A percentile compares a stretch with the other conserved stretches of the same genome.
These are phyloP conservation scores for Xylaria longipes DNA, from an alignment of 495 filamentous ascomycete genomes.

Conservation along the genomic window DNA sequence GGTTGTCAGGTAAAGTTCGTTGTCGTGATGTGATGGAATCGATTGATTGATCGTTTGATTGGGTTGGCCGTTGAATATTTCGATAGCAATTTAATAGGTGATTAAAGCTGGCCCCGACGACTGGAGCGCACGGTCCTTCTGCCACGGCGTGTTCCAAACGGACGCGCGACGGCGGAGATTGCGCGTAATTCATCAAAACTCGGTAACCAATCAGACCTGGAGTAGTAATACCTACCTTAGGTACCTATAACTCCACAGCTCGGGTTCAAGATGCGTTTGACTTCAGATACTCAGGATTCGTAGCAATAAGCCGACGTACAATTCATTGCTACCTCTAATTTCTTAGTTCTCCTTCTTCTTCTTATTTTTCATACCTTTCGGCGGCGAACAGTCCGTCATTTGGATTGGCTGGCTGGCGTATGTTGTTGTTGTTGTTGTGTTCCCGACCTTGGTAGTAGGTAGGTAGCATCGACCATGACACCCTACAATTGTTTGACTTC, in stretches of 20 bases:
- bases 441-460: too few relatives aligned
- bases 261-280: too few relatives aligned
- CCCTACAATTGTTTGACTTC: neutral
- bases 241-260: too few relatives aligned
- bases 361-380: neutral
- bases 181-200: neutral
- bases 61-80: neutral
- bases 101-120: neutral
- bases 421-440: neutral
- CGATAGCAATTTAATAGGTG: neutral
- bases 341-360: neutral
- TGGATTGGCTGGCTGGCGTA: neutral
- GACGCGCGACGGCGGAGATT: conserved; percentile 13
- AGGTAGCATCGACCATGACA: neutral
- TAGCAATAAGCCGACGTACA: neutral
- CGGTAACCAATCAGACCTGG: conserved; percentile 6
- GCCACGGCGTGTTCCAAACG: neutral
- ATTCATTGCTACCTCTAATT: neutral
- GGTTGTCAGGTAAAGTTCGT: neutral
- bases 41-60: neutral
- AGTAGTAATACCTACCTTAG: neutral
- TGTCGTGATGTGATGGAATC: neutral
- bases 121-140: neutral
- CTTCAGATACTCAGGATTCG: neutral
- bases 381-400: neutral